Percentiles rank a stretch among this genome's conserved stretches.
Conservation (phyloP, 345 rosid genomes). For the Populus nigra region DNA sequence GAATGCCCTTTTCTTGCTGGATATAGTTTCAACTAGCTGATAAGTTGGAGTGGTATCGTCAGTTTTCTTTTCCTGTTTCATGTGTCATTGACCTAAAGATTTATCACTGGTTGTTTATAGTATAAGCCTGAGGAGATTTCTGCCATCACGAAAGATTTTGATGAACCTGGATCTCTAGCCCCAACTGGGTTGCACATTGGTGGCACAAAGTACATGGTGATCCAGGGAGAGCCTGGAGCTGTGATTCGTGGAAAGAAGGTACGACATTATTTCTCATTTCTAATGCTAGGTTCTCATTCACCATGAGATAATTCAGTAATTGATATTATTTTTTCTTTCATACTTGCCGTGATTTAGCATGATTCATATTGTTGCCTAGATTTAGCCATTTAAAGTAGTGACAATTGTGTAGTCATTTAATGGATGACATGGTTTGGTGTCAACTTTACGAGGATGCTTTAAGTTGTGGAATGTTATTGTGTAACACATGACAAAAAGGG, state of each 20-base stretch:
- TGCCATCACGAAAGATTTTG: slow-evolving; percentile 27
- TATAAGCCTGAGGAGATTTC: slow-evolving; percentile 22
- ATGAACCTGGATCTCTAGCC: slow-evolving; percentile 23
- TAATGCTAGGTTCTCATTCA: background rate
- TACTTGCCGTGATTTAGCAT: background rate
- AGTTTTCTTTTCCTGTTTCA: background rate
- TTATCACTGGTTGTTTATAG: slow-evolving; percentile 3
- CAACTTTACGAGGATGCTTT: background rate
- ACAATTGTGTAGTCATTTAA: background rate
- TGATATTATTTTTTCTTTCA: background rate
- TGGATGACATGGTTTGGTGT: background rate
- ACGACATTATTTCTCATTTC: background rate
- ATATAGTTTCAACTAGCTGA: background rate
- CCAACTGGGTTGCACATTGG: slow-evolving; percentile 24
- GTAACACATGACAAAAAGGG: background rate
- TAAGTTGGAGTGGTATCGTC: too few relatives aligned
- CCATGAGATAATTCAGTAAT: background rate
- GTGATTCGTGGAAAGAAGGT: slow-evolving; percentile 33
- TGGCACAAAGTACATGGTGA: slow-evolving; percentile 28
- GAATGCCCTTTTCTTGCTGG: background rate
- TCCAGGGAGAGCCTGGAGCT: slow-evolving; percentile 28
- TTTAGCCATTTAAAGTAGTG: background rate
- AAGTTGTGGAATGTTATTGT: background rate
- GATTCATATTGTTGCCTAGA: background rate
- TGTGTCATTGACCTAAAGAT: background rate